Evolutionary conservation across 2,329 filamentous ascomycete species (phyloP).

Genomic region (Colletotrichum orchidophilum): DNA sequence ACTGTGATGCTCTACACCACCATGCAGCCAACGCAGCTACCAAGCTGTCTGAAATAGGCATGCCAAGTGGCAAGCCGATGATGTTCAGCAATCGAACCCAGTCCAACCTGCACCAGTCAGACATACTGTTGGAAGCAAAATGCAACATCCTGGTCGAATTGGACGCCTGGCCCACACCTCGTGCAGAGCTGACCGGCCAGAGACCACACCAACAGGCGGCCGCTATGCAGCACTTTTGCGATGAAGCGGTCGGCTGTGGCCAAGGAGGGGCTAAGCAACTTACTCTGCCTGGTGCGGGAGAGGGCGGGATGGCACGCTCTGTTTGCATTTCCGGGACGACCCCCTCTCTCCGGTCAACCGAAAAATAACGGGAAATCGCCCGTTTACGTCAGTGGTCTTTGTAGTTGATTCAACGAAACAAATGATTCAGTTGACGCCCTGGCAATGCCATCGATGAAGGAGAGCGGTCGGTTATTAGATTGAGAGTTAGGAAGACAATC

Average conservation of each 20-base stretch:
- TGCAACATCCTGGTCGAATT: background rate
- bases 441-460: background rate
- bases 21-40: slow-evolving; percentile 5
- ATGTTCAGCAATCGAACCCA: background rate
- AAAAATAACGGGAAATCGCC: background rate
- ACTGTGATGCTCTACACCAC: background rate
- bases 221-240: background rate
- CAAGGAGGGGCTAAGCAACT: background rate
- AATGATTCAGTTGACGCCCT: background rate
- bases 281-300: background rate
- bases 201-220: background rate
- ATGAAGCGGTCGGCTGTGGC: slow-evolving; percentile 1
- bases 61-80: background rate
- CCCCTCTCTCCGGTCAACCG: background rate
- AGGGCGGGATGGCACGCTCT: slow-evolving; percentile 10
- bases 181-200: background rate
- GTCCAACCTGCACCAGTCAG: background rate
- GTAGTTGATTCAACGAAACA: background rate
- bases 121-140: background rate
- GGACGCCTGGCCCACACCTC: background rate
- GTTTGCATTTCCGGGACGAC: background rate
- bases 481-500: background rate
- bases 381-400: background rate
- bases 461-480: background rate
- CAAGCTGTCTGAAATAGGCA: slow-evolving; percentile 12